A percentile compares a stretch with the other conserved stretches of the same genome.
Conservation (phyloP, 176 grass and related monocot species). For the Microstegium vimineum region DNA sequence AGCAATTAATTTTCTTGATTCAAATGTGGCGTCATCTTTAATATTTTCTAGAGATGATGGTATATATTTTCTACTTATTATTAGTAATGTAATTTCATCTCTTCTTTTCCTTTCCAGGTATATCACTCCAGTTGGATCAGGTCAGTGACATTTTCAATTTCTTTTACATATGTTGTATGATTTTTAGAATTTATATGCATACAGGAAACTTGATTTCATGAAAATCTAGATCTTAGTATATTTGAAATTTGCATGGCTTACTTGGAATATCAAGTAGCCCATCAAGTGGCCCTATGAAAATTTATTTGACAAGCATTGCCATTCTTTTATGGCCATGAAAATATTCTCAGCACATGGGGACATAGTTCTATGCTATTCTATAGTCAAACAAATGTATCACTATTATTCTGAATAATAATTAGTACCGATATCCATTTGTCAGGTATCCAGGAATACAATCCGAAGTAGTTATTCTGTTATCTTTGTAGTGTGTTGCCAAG, state of each 20-base stretch:
- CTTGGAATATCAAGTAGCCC: background rate
- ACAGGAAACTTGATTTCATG: background rate
- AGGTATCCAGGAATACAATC: background rate
- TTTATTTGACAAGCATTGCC: background rate
- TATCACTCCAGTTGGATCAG: constrained; percentile 61
- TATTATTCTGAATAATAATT: background rate
- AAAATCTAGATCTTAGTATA: background rate
- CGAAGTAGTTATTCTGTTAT: background rate
- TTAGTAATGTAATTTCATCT: background rate
- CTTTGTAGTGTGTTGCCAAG: background rate
- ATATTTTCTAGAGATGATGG: constrained; percentile 2
- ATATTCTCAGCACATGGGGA: background rate
- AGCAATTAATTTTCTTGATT: background rate
- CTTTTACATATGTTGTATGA: background rate
- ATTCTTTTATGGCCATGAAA: background rate
- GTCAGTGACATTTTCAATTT: constrained; percentile 17
- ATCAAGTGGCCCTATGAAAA: background rate
- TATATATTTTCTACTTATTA: background rate
- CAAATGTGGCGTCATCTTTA: background rate
- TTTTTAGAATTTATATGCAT: background rate
- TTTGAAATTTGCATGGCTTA: background rate
- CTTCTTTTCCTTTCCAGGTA: constrained; percentile 38
- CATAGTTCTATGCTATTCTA: background rate
- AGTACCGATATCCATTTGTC: background rate
- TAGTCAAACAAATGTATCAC: background rate